phyloP scores from a whole-genome alignment of 2,329 filamentous ascomycete species.

The Scedosporium aurantiacum region DNA sequence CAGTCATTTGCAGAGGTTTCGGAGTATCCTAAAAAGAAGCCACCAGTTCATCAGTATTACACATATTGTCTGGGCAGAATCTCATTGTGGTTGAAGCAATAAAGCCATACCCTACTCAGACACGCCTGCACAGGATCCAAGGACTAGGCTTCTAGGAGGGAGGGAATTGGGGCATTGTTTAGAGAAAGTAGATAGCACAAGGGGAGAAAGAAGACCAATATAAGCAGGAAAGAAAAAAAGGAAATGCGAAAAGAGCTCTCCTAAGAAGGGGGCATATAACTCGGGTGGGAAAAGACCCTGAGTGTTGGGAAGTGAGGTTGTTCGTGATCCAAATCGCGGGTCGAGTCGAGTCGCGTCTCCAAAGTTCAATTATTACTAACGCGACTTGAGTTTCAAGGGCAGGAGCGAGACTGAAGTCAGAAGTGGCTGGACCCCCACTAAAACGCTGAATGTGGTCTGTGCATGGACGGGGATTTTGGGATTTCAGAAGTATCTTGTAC shows the following conservation, averaged over 20 bases:
- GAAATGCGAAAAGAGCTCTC: not conserved
- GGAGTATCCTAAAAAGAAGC: not conserved
- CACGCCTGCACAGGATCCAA: not conserved
- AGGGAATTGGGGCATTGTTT: not conserved
- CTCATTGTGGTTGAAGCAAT: not conserved
- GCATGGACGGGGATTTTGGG: not conserved
- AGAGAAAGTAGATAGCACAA: not conserved
- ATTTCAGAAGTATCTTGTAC: not conserved
- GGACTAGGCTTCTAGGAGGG: not conserved
- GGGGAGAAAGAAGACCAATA: too few species aligned
- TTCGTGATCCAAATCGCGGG: not conserved
- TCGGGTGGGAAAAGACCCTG: too few species aligned
- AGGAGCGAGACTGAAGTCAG: not conserved
- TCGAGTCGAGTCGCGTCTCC: slow-evolving; percentile 3
- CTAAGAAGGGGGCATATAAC: not conserved
- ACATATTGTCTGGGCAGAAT: not conserved
- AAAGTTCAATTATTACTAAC: not conserved
- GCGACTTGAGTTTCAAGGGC: not conserved
- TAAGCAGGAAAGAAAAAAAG: not conserved
- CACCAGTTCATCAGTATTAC: not conserved
- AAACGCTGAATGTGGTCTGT: not conserved
- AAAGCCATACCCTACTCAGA: not conserved
- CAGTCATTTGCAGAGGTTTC: slow-evolving; percentile 1
- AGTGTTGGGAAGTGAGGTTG: not conserved
- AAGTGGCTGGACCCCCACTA: not conserved